phyloP scores from a whole-genome alignment of 2,329 filamentous ascomycete species.

The Fusarium buxicola region DNA sequence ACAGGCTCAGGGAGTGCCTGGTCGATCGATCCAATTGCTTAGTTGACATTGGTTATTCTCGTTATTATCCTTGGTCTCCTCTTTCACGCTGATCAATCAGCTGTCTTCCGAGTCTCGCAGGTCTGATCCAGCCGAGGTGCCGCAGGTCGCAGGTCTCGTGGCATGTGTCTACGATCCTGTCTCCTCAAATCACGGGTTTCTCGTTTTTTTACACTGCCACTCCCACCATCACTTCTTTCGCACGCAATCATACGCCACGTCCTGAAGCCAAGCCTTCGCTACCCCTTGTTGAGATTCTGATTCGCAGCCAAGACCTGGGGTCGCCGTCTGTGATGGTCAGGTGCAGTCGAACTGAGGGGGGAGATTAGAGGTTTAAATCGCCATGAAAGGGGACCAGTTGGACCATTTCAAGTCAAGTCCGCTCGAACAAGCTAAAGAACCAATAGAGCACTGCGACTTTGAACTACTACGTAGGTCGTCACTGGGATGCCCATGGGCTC shows the following conservation, averaged over 20 bases:
- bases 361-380: constrained; percentile 1
- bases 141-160: constrained; percentile 11
- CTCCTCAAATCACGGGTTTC: neutral
- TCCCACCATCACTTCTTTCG: constrained; percentile 19
- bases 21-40: constrained; percentile 31
- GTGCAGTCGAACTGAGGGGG: constrained; percentile 22
- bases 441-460: no score
- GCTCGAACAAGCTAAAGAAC: neutral
- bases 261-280: constrained; percentile 39
- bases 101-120: constrained; percentile 13
- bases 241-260: constrained; percentile 29
- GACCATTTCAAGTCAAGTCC: neutral
- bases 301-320: constrained; percentile 38
- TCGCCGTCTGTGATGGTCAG: constrained; percentile 29
- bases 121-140: constrained; percentile 37
- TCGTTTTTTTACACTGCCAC: constrained; percentile 29
- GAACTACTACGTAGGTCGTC: no score
- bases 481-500: constrained; percentile 7
- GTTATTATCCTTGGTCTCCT: constrained; percentile 12
- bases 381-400: neutral
- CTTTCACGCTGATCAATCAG: constrained; percentile 20
- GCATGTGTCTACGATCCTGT: constrained; percentile 33
- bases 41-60: constrained; percentile 17
- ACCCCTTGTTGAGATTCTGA: constrained; percentile 33
- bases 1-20: constrained; percentile 23